Base-by-base conservation (phyloP, 176 grass and related monocot species). In the Melocanna baccifera region DNA sequence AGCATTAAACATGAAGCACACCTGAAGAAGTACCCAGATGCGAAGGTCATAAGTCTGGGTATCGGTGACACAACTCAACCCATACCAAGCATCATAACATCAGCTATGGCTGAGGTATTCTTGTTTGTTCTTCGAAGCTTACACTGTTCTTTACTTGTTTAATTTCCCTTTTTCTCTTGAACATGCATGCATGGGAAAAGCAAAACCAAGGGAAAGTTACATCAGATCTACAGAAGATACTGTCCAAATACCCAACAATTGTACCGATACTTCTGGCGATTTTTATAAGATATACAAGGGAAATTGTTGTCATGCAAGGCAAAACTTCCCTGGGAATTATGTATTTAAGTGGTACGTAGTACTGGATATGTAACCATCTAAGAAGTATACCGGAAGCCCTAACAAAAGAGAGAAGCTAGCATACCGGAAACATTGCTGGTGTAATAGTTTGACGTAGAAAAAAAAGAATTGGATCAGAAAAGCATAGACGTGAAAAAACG, bases 61-160 rank as follows among this genome's bases (percentile, higher is more conserved):
- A 81, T 98, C 76, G 96, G 96, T 12, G 89, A 98, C 81, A 98
- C 96, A 40, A 98, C 96, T 28, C 87, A 96, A 50, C 96, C 96
- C 69, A 94, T 98, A 75, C 96, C 93, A 50, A 86, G 81, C 71
- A 63, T 95, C 76, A 71, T 98, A 64, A 83, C 96, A 67, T 91
- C 93, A 51, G 87, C 91, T 36, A 96, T 98, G 96, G 85, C 93
- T 30, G 87, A 96, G 96, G 96, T 98, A 92, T 15, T 43, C 9
- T 55, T 39, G 7, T 40, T 80, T 69, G 12, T 67, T 72, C 36
- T 40, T 30, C 69, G 9, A 58, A 73, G 32, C 16, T 64, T 45
- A 26, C 22, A 62, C 6, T 86, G 10, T 70, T 69, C 41, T 61
- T 22, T 32, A 26, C 57, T 20, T 32, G 7, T 39, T n/a, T n/a